phyloP scores from a whole-genome alignment of 164 flowering plant genomes.

The Berberis thunbergii region DNA sequence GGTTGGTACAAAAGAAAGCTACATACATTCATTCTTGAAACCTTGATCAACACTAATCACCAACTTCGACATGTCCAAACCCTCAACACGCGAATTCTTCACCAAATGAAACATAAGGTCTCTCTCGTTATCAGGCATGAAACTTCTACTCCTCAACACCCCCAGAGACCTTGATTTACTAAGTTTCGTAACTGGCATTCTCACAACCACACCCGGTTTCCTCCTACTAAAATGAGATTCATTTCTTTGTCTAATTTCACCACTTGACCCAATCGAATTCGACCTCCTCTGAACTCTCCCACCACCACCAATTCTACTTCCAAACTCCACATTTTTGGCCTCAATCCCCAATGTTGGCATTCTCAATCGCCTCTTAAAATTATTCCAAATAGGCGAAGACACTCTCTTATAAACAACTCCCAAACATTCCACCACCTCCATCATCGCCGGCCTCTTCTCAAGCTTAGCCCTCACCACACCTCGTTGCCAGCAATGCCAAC shows the following conservation, averaged over 20 bases:
- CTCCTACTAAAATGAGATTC: conserved; percentile 5
- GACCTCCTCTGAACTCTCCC: conserved; percentile 20
- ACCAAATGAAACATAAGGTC: conserved; percentile 21
- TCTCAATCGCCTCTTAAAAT: conserved; percentile 29
- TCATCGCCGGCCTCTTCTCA: conserved; percentile 65
- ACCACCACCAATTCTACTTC: conserved; percentile 6
- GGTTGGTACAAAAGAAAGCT: not conserved
- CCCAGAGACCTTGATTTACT: conserved; percentile 65
- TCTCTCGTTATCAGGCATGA: conserved; percentile 10
- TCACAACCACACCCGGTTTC: conserved; percentile 23
- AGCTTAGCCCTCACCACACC: conserved; percentile 53
- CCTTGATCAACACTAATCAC: conserved; percentile 14
- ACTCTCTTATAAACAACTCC: conserved; percentile 22
- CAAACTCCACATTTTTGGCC: conserved; percentile 5
- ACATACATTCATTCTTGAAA: conserved; percentile 10
- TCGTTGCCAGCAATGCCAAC: conserved; percentile 46
- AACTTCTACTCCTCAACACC: conserved; percentile 20
- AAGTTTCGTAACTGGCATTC: conserved; percentile 28
- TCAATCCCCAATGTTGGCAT: conserved; percentile 1
- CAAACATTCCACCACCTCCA: conserved; percentile 55
- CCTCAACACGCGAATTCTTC: conserved; percentile 5
- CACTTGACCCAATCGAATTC: conserved; percentile 38
- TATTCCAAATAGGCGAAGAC: conserved; percentile 31
- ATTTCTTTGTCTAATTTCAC: conserved; percentile 18
- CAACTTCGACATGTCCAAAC: conserved; percentile 13